Evolutionary conservation across 2,329 filamentous ascomycete species (phyloP), one percentile per base, ranked within the genome.

Genomic region (Pyrenochaeta sp.): DNA sequence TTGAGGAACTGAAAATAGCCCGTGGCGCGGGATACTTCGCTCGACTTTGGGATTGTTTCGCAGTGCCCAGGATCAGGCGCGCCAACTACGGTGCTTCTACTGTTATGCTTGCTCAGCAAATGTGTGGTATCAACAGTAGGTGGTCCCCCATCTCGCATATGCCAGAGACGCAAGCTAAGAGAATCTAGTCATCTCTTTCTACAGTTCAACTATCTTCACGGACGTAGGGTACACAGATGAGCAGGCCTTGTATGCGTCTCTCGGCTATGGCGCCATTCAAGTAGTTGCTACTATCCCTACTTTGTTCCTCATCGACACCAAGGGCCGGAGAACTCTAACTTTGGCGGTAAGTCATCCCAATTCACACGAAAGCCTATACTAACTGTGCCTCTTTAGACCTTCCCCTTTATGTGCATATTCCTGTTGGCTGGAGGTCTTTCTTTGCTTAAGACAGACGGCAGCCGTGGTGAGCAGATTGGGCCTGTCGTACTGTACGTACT

Each of bases 171-270:
- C 5, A 27, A 5, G 22, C 22, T 13, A n/a, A 43, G 10, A 12
- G 19, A 24, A 22, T 7, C 7, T 43, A 25, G 24, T 88, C 2
- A 90, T 97, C 13, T 92, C 92, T 0, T 83, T 90, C 56, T 95
- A 93, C 46, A 96, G 96, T 71, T 93, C 71, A 0, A 68, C 94
- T 68, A 72, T 90, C 52, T 92, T 95, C 72, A 93, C 90, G 0
- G 42, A 71, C 2, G 74, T 65, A 36, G 74, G 74, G 3, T 77
- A 74, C 62, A 63, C 56, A 1, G 12, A 42, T 0, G 58, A 50
- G 1, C 58, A 77, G 55, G 74, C 75, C 2, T 52, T 77, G 9
- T 77, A 72, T 59, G 75, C 75, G 2, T 77, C 75, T 9, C 69
- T 78, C 5, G 75, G 75, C 1, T 78, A 76, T 50, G 75, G 75